Conservation (phyloP, 1,284 basidiomycete species). For the Termitomyces sp. region DNA sequence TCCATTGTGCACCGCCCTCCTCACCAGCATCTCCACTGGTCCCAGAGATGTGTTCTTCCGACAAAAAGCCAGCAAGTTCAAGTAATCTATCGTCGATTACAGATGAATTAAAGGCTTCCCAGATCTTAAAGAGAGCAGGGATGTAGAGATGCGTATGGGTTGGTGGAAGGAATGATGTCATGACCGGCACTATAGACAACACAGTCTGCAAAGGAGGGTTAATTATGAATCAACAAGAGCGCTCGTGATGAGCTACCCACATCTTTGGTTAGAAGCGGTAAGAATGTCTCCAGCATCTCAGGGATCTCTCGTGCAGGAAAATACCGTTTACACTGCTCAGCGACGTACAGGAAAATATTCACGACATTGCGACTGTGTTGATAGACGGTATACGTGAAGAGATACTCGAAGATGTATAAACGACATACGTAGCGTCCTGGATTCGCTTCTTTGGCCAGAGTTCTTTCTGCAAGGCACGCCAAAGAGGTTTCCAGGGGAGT, state of each 20-base stretch:
- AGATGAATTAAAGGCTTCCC: slow-evolving; percentile 82
- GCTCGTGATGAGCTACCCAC: slow-evolving; percentile 22
- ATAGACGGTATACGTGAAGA: slow-evolving; percentile 6
- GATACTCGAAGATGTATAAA: not conserved
- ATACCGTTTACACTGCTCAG: slow-evolving; percentile 67
- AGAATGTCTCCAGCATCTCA: slow-evolving; percentile 67
- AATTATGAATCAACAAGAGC: slow-evolving; percentile 6
- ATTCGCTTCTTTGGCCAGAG: slow-evolving; percentile 67
- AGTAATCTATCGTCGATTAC: slow-evolving; percentile 81
- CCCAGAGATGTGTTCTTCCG: slow-evolving; percentile 74
- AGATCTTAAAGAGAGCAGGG: slow-evolving; percentile 72
- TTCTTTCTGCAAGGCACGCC: slow-evolving; percentile 67
- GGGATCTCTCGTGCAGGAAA: slow-evolving; percentile 65
- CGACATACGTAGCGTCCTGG: slow-evolving; percentile 45
- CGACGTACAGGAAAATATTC: slow-evolving; percentile 67
- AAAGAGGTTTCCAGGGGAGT: slow-evolving; percentile 72
- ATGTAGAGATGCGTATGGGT: slow-evolving; percentile 66
- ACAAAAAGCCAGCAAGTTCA: slow-evolving; percentile 74
- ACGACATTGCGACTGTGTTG: slow-evolving; percentile 54
- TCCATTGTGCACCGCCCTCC: slow-evolving; percentile 56
- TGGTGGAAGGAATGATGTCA: slow-evolving; percentile 75
- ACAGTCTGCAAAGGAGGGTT: slow-evolving; percentile 40
- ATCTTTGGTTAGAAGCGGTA: slow-evolving; percentile 63
- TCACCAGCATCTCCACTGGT: slow-evolving; percentile 45
- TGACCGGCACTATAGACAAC: slow-evolving; percentile 63